A percentile compares a stretch with the other conserved stretches of the same genome.
Conservation (phyloP, 169 alveolate genomes). For the Cytauxzoon felis region DNA sequence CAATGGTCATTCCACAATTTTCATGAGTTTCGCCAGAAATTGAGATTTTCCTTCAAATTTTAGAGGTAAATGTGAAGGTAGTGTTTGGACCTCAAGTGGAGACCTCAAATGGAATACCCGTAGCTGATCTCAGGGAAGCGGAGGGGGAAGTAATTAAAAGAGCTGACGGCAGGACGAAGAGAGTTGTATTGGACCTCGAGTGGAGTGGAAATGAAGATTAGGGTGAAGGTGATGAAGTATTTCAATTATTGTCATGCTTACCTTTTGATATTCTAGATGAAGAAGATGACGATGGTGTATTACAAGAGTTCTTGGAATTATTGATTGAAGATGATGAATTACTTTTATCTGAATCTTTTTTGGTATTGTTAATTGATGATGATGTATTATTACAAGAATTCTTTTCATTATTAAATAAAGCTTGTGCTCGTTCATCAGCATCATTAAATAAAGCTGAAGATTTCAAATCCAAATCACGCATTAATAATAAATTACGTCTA, state of each 20-base stretch:
- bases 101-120: too few relatives aligned
- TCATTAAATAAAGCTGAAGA: conserved; percentile 19
- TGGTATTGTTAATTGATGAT: background rate
- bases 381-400: background rate
- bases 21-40: too few relatives aligned
- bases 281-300: background rate
- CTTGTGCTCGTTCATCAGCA: conserved; percentile 31
- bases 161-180: too few relatives aligned
- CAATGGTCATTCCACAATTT: too few relatives aligned
- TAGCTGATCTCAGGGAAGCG: too few relatives aligned
- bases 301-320: background rate
- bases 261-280: background rate
- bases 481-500: conserved; percentile 42
- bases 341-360: background rate
- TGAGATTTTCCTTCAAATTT: too few relatives aligned
- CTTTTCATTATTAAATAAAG: background rate
- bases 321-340: background rate
- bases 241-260: too few relatives aligned
- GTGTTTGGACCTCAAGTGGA: too few relatives aligned
- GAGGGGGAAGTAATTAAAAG: too few relatives aligned
- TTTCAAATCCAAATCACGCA: conserved; percentile 55
- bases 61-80: too few relatives aligned
- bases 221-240: too few relatives aligned
- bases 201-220: background rate
- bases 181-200: too few relatives aligned